phyloP scores from a whole-genome alignment of 148 eudicot species.

The Camellia granthamiana region DNA sequence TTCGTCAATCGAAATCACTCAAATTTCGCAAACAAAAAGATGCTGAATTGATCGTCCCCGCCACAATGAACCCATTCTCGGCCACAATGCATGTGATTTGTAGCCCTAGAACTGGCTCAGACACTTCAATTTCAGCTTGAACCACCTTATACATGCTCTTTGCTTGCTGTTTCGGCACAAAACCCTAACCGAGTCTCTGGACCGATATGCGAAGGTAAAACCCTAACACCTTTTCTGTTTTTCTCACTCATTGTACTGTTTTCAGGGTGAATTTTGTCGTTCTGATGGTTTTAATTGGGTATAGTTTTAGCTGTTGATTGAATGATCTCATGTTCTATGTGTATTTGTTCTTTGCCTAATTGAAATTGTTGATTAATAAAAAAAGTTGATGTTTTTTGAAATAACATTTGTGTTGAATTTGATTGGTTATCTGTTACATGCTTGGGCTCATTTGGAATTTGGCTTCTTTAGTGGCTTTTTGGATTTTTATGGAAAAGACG shows the following conservation, averaged over 20 bases:
- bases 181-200: constrained; percentile 16
- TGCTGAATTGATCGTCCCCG: constrained; percentile 5
- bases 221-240: constrained; percentile 9
- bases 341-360: neutral
- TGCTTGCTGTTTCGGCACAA: neutral
- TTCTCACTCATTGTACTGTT: neutral
- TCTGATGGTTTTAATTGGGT: neutral
- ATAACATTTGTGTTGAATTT: neutral
- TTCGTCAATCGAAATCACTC: neutral
- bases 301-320: neutral
- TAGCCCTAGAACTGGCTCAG: constrained; percentile 3
- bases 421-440: neutral
- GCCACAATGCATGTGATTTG: constrained; percentile 15
- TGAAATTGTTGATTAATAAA: neutral
- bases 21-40: neutral
- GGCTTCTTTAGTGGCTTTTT: neutral
- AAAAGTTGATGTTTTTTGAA: neutral
- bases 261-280: neutral
- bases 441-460: neutral
- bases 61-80: neutral
- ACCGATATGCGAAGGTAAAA: constrained; percentile 19
- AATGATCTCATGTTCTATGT: neutral
- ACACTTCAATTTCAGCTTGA: constrained; percentile 16
- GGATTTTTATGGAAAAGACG: no score
- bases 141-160: neutral